These are phyloP conservation scores for Aspergillus caelatus DNA, from an alignment of 2,329 filamentous ascomycete genomes.

Conservation along the genomic window DNA sequence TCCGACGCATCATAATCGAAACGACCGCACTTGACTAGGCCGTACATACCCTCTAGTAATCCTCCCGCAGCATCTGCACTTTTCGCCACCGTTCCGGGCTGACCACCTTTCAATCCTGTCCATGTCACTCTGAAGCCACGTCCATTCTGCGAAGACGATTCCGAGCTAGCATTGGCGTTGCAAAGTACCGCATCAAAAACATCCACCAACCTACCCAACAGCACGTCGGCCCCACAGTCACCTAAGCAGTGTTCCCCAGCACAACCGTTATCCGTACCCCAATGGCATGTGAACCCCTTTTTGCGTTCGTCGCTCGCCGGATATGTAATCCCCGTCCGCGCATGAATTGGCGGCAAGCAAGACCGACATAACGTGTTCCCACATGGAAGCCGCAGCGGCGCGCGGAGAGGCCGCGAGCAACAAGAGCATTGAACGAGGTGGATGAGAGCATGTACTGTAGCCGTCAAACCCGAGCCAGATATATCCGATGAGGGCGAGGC, in stretches of 20 bases:
- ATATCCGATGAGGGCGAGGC: neutral
- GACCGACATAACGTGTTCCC: conserved; percentile 74
- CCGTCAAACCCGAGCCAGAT: neutral
- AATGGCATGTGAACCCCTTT: conserved; percentile 74
- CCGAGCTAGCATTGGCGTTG: conserved; percentile 1
- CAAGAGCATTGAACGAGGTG: conserved; percentile 75
- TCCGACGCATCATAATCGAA: conserved; percentile 59
- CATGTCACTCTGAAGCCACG: conserved; percentile 32
- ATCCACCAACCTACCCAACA: conserved; percentile 70
- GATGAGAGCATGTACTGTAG: conserved; percentile 60
- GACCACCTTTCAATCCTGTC: conserved; percentile 5
- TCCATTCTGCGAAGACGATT: conserved; percentile 13
- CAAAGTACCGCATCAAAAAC: conserved; percentile 50
- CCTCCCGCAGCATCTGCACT: conserved; percentile 16
- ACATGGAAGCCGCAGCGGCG: conserved; percentile 78
- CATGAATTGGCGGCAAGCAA: conserved; percentile 70
- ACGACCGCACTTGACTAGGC: conserved; percentile 63
- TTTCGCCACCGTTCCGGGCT: conserved; percentile 50
- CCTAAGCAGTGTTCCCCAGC: conserved; percentile 70
- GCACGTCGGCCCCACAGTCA: conserved; percentile 78
- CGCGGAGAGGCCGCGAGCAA: conserved; percentile 69
- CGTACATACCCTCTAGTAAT: conserved; percentile 66
- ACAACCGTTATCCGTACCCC: conserved; percentile 53
- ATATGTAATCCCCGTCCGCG: conserved; percentile 74
- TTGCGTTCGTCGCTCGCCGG: conserved; percentile 68